Base-by-base conservation (phyloP, 305 asterid genomes). In the Andrographis paniculata region DNA sequence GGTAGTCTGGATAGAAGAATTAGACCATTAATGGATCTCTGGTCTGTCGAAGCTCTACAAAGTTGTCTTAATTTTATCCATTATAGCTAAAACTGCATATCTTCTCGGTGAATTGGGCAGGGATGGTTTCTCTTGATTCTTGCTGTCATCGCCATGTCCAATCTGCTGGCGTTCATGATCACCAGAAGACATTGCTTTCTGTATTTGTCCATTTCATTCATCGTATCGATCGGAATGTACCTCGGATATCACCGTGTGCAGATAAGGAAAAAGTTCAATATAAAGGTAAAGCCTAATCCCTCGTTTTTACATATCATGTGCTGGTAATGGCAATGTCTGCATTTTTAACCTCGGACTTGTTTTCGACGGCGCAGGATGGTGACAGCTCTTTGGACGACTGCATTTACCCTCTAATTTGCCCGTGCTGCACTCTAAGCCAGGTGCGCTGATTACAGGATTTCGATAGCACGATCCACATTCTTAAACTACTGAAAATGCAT, bases 341-440 rank as follows among this genome's bases (percentile, higher is more conserved):
- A 3, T 28, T 48, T 16, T 8, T 1, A 35, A 37, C 14, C n/a
- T n/a, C 2, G 21, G 17, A 43, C 16, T 24, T 23, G 1, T 14
- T 33, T 61, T 35, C 61, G 37, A 50, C 52, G 56, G 42, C 68
- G 64, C 88, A 89, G 98, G 98, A 78, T 40, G 66, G 69, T 20
- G 84, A 76, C 45, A 80, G 81, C 59, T 70, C 73, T 36, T 47
- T 86, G 8, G 94, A 91, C 52, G 95, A 91, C 65, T 91, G 73
- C 45, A 46, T 70, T 58, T 73, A 74, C 87, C 96, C 86, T 77
- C 60, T 83, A 46, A 56, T 81, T 62, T 91, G 95, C 73, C 96
- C 98, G 1, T 80, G 88, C 65, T 86, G 95, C 78, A 75, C 95
- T 17, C 61, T 86, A 48, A 71, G 74, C 56, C 98, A 91, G 97